phyloP scores from a whole-genome alignment of 139 green algal genomes.

The Closterium sp. region DNA sequence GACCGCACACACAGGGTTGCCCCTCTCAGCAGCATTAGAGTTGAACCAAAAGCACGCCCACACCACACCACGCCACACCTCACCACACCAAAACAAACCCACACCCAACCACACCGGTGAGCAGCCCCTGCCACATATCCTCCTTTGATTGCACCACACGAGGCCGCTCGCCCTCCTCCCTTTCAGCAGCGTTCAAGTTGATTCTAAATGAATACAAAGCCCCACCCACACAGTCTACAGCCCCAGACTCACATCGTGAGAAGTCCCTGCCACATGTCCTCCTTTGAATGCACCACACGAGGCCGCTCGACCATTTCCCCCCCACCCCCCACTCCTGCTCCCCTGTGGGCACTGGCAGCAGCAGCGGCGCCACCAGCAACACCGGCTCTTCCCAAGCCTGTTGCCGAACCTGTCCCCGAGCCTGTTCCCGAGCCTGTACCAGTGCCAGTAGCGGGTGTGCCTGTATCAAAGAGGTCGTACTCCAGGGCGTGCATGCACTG shows the following conservation, averaged over 20 bases:
- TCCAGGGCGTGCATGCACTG: constrained; percentile 20
- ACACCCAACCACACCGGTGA: neutral
- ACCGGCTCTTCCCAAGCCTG: neutral
- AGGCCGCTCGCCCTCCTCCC: neutral
- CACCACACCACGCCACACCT: too few species aligned
- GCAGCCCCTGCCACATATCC: constrained; percentile 30
- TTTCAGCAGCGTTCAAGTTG: too few species aligned
- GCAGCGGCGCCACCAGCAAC: neutral
- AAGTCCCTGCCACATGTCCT: constrained; percentile 31
- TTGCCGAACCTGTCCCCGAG: neutral
- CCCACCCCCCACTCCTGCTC: neutral
- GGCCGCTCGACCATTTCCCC: neutral
- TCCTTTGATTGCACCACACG: constrained; percentile 25
- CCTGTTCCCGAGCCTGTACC: neutral
- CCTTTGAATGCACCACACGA: constrained; percentile 19
- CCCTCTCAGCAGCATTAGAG: too few species aligned
- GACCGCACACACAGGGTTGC: too few species aligned
- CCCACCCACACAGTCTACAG: neutral
- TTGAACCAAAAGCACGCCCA: too few species aligned
- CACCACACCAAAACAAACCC: too few species aligned
- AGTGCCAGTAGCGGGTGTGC: neutral
- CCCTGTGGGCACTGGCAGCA: neutral
- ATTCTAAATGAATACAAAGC: neutral
- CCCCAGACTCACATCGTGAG: constrained; percentile 23
- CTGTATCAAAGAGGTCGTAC: constrained; percentile 18